Evolutionary conservation across 192 early-diverging fungal species (phyloP).

Genomic region (Phycomyces nitens): DNA sequence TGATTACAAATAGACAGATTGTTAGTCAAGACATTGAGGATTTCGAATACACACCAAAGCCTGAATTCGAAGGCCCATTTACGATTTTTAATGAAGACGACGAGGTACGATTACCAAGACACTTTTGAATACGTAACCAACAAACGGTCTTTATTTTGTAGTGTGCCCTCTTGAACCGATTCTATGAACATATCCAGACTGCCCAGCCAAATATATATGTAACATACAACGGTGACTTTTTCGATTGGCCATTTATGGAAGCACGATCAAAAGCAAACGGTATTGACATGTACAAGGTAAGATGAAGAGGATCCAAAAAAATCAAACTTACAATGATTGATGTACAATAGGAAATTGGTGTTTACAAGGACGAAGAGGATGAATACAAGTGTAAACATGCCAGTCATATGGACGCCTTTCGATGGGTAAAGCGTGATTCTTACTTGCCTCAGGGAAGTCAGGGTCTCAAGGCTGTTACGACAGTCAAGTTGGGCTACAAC

Average conservation of each 20-base stretch:
- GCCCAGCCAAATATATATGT: conserved; percentile 84
- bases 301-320: background rate
- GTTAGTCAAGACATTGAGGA: conserved; percentile 94
- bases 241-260: conserved; percentile 98
- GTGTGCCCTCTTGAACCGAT: conserved; percentile 69
- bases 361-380: conserved; percentile 72
- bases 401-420: conserved; percentile 94
- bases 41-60: conserved; percentile 97
- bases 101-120: conserved; percentile 56
- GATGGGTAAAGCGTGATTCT: conserved; percentile 98
- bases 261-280: conserved; percentile 76
- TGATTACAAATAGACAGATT: conserved; percentile 97
- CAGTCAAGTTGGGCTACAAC: conserved; percentile 94
- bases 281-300: conserved; percentile 78
- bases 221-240: conserved; percentile 98
- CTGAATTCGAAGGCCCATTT: conserved; percentile 93
- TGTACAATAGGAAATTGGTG: conserved; percentile 73
- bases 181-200: conserved; percentile 88
- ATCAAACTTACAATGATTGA: background rate
- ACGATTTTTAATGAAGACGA: conserved; percentile 92
- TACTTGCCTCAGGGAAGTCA: conserved; percentile 97
- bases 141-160: conserved; percentile 20
- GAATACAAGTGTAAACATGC: conserved; percentile 87
- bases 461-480: conserved; percentile 95
- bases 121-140: background rate